Conservation (phyloP, 2,329 filamentous ascomycete species). For the Coniochaeta sp. region DNA sequence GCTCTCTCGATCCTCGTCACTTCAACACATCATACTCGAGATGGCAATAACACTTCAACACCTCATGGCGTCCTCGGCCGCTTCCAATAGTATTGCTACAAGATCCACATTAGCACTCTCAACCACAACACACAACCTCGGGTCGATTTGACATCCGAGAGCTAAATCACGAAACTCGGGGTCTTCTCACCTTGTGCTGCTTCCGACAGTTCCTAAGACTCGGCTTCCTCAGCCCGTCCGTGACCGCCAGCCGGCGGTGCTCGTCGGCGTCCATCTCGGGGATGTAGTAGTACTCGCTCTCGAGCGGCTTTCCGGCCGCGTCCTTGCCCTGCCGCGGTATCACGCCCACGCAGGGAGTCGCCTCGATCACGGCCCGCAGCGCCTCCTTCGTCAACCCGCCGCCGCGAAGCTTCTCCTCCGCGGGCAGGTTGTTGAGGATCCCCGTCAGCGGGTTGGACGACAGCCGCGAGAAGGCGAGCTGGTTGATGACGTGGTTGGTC, state of each 20-base stretch:
- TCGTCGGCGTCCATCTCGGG: slow-evolving; percentile 79
- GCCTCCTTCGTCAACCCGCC: slow-evolving; percentile 52
- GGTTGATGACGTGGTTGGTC: slow-evolving; percentile 86
- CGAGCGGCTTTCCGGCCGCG: slow-evolving; percentile 83
- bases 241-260: slow-evolving; percentile 72
- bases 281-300: slow-evolving; percentile 96
- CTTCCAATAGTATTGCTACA: slow-evolving; percentile 65
- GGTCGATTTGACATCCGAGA: too few relatives aligned
- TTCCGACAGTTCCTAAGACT: slow-evolving; percentile 86
- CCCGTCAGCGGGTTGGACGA: slow-evolving; percentile 86
- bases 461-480: slow-evolving; percentile 88
- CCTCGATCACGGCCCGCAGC: slow-evolving; percentile 66
- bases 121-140: too few relatives aligned
- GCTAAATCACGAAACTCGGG: too few relatives aligned
- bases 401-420: too few relatives aligned
- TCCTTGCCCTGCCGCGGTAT: slow-evolving; percentile 91
- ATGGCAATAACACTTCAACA: background rate
- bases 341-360: slow-evolving; percentile 74
- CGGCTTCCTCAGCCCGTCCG: slow-evolving; percentile 79
- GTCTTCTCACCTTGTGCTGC: slow-evolving; percentile 90
- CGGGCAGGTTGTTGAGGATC: slow-evolving; percentile 79
- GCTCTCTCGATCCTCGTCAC: background rate
- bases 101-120: slow-evolving; percentile 7
- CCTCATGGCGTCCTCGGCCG: slow-evolving; percentile 49
- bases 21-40: background rate